Evolutionary conservation across 2,329 filamentous ascomycete species (phyloP).

Genomic region (Alternaria sp.): DNA sequence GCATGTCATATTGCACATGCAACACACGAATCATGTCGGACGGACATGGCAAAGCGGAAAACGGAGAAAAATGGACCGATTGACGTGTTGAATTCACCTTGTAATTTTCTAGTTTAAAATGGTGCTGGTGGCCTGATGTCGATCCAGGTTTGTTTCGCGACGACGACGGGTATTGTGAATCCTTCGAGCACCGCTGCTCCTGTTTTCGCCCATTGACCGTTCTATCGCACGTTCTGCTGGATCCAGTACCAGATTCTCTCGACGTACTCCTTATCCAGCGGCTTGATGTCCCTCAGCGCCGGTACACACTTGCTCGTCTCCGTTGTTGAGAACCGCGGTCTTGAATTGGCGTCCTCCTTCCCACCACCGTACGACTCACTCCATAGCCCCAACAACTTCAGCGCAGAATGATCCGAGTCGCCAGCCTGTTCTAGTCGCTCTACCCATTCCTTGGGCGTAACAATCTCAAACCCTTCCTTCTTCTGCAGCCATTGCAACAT

Average conservation of each 20-base stretch:
- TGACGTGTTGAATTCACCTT: conserved; percentile 7
- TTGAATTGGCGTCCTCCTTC: conserved; percentile 6
- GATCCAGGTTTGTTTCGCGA: not conserved
- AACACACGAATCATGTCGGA: not conserved
- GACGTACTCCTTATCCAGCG: conserved; percentile 56
- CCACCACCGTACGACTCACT: conserved; percentile 52
- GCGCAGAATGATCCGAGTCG: conserved; percentile 54
- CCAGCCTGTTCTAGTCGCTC: conserved; percentile 49
- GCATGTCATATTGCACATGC: conserved; percentile 2
- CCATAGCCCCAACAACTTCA: conserved; percentile 62
- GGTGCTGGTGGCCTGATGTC: conserved; percentile 2
- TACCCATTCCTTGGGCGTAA: conserved; percentile 56
- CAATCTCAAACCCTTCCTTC: conserved; percentile 52
- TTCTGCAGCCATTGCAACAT: conserved; percentile 58
- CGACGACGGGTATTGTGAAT: not conserved
- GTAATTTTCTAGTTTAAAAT: not conserved
- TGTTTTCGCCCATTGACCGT: not conserved
- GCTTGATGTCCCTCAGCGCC: conserved; percentile 49
- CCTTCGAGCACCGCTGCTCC: not conserved
- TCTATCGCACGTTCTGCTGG: conserved; percentile 29
- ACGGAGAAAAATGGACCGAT: not conserved
- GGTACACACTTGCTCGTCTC: conserved; percentile 48
- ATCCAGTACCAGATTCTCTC: conserved; percentile 56
- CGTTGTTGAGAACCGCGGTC: conserved; percentile 47
- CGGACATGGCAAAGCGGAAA: not conserved